Evolutionary conservation across 2,329 filamentous ascomycete species (phyloP).

Genomic region (Trichoderma koningiopsis): DNA sequence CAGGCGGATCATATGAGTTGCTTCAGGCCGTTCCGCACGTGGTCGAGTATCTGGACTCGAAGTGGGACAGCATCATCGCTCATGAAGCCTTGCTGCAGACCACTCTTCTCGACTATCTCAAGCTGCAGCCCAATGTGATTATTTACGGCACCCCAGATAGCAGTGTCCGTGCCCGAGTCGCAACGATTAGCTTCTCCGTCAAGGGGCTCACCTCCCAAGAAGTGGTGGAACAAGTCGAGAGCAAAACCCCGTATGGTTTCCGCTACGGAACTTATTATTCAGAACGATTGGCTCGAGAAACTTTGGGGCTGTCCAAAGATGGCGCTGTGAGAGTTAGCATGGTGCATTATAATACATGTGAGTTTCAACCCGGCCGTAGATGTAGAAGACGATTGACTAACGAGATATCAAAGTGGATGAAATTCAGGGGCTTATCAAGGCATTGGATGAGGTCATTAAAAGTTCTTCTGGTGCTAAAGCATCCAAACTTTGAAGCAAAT

Average conservation of each 20-base stretch:
- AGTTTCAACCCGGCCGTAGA: conserved; percentile 36
- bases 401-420: conserved; percentile 53
- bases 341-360: conserved; percentile 72
- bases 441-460: conserved; percentile 49
- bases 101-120: conserved; percentile 62
- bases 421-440: conserved; percentile 53
- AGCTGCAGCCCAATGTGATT: conserved; percentile 52
- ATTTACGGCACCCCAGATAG: conserved; percentile 60
- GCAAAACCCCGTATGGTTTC: conserved; percentile 60
- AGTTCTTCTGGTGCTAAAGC: background rate
- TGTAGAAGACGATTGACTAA: conserved; percentile 23
- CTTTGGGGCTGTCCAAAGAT: conserved; percentile 58
- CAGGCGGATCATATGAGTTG: conserved; percentile 71
- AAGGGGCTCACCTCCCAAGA: conserved; percentile 57
- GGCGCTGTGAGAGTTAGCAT: conserved; percentile 71
- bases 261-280: conserved; percentile 72
- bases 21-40: conserved; percentile 64
- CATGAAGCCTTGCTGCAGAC: conserved; percentile 65
- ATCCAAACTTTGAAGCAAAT: background rate
- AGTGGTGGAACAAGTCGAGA: conserved; percentile 65
- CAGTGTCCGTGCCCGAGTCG: conserved; percentile 55
- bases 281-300: conserved; percentile 60
- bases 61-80: conserved; percentile 55
- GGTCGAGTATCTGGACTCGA: conserved; percentile 58
- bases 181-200: conserved; percentile 69